These are phyloP conservation scores for Daldinia sp. DNA, from an alignment of 2,329 filamentous ascomycete genomes.

Conservation along the genomic window DNA sequence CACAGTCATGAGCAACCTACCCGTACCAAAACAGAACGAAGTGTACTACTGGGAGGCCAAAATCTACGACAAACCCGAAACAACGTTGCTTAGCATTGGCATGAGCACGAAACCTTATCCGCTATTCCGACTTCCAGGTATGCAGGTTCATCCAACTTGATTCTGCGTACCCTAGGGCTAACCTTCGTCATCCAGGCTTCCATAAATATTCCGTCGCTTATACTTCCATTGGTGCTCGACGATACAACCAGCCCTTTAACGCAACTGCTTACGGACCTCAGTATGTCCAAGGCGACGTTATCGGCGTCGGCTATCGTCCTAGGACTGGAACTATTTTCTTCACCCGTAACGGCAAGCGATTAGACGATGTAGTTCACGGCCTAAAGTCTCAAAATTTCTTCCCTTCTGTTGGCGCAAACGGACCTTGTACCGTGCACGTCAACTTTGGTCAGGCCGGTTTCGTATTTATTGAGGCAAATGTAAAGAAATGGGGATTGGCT, in stretches of 20 bases:
- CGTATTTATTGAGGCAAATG: conserved; percentile 98
- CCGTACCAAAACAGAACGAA: conserved; percentile 97
- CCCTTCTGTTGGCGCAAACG: conserved; percentile 94
- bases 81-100: conserved; percentile 85
- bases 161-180: not conserved
- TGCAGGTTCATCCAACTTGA: not conserved
- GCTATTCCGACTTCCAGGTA: conserved; percentile 91
- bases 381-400: conserved; percentile 97
- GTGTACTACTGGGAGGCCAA: conserved; percentile 99
- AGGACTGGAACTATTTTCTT: conserved; percentile 97
- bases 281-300: conserved; percentile 91
- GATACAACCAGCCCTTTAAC: conserved; percentile 91
- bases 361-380: conserved; percentile 93
- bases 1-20: conserved; percentile 95
- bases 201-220: conserved; percentile 95
- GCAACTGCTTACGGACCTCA: conserved; percentile 81
- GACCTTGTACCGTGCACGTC: conserved; percentile 90
- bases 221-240: conserved; percentile 83
- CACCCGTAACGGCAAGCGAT: conserved; percentile 95
- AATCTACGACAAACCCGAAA: conserved; percentile 96
- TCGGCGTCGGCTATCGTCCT: conserved; percentile 93
- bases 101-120: conserved; percentile 98
- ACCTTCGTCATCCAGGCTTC: conserved; percentile 66
- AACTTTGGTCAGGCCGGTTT: conserved; percentile 98
- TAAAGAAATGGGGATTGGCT: conserved; percentile 99